Evolutionary conservation across 2,329 filamentous ascomycete species (phyloP).

Genomic region (Cladosporium sp.): DNA sequence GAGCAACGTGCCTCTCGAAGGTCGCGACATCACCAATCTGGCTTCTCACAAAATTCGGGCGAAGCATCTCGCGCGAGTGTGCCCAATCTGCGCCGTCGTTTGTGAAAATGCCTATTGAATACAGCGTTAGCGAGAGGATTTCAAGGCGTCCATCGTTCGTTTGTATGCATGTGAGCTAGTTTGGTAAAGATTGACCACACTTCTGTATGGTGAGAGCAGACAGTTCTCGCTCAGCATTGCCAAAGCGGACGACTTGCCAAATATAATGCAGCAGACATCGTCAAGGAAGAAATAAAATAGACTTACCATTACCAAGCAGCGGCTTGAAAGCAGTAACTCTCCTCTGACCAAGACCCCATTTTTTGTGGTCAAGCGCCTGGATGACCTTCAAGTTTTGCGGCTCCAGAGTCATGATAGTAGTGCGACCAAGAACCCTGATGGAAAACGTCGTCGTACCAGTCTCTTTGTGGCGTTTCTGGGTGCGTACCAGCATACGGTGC

Average conservation of each 20-base stretch:
- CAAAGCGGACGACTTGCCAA: not conserved
- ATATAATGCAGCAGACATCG: not conserved
- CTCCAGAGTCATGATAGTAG: conserved; percentile 46
- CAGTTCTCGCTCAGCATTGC: not conserved
- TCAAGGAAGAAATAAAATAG: not conserved
- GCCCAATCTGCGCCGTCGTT: conserved; percentile 46
- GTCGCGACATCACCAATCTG: conserved; percentile 58
- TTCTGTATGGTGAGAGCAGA: not conserved
- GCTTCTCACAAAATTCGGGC: conserved; percentile 56
- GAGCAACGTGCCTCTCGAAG: conserved; percentile 62
- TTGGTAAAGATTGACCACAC: too few species aligned
- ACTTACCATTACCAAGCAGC: conserved; percentile 47
- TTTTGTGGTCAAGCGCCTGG: conserved; percentile 49
- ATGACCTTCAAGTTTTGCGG: conserved; percentile 53
- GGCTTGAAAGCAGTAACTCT: conserved; percentile 42
- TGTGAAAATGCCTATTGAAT: conserved; percentile 43
- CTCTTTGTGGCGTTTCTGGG: conserved; percentile 38
- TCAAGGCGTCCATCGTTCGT: not conserved
- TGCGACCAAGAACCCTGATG: conserved; percentile 35
- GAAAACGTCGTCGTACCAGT: conserved; percentile 44
- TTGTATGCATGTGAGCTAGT: too few species aligned
- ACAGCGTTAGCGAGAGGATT: not conserved
- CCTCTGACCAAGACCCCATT: conserved; percentile 45
- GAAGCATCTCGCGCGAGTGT: conserved; percentile 49
- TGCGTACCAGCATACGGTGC: conserved; percentile 41